Base-by-base conservation (phyloP, 257 asterid genomes). In the Solanum chiquidenum region DNA sequence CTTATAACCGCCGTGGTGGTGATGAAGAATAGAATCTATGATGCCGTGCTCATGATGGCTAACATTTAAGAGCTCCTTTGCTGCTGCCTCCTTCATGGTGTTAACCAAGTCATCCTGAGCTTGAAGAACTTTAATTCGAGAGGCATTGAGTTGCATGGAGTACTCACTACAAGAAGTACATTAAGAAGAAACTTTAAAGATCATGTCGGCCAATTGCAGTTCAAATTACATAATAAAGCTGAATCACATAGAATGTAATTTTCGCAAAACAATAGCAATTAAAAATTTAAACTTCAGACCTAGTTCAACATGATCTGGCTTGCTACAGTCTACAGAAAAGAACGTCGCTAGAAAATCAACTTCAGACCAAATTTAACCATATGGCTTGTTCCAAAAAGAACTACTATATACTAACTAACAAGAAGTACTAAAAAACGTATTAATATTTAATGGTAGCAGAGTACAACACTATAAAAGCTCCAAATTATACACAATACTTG, bases 141-240 rank as follows among this genome's bases (percentile, higher is more conserved):
- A 95, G 86, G 96, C 95, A 91, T 95, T 95, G 89, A 95, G 94
- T 85, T 95, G 98, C 98, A 95, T 94, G 4, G 98, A 95, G 91
- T 95, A 95, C 90, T 94, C 98, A 85, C 98, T 95, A 75, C 90
- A 90, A 88, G 60, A 60, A 76, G 44, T 83, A 83, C 88, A 60
- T 77, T 74, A 71, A 76, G 83, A 18, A 64, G 20, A 82, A 87
- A 46, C 23, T 58, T 86, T 20, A 13, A 77, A 80, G 21, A 4
- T 58, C 42, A 23, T 23, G 72, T 34, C 12, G 6, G 87, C 66
- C 40, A 60, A 44, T 49, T 46, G 68, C 74, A 86, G 38, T 34
- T 83, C 29, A 66, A 46, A 86, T 5, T 11, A 46, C 27, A 80
- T 80, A 80, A 64, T n/a, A 10, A 64, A 80, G 27, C 29, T 46